A percentile compares a stretch with the other conserved stretches of the same genome.
Evolutionary conservation across 169 alveolate species (phyloP).

Genomic region (Plasmodium inui): DNA sequence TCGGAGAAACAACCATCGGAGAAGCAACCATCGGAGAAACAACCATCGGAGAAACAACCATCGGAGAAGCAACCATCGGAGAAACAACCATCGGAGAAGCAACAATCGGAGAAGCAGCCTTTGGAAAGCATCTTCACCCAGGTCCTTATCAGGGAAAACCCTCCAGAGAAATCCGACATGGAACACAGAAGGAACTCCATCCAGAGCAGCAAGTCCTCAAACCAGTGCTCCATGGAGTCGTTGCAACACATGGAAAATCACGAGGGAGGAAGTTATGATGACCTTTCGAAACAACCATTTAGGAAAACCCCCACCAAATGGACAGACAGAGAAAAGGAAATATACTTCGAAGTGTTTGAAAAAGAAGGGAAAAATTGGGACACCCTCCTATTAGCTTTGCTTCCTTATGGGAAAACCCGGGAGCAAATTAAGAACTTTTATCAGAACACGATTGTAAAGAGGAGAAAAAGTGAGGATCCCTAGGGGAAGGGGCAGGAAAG

Average conservation of each 20-base stretch:
- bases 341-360: conserved; percentile 37
- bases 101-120: background rate
- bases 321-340: conserved; percentile 77
- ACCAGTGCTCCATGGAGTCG: background rate
- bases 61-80: no score
- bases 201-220: conserved; percentile 9
- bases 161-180: background rate
- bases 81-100: no score
- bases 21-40: no score
- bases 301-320: conserved; percentile 76
- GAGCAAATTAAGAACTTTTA: conserved; percentile 79
- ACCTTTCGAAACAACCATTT: conserved; percentile 10
- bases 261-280: conserved; percentile 15
- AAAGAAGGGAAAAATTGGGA: conserved; percentile 78
- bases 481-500: background rate
- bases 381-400: conserved; percentile 46
- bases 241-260: conserved; percentile 24
- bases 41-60: no score
- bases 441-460: conserved; percentile 65
- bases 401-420: conserved; percentile 77
- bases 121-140: background rate
- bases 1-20: no score
- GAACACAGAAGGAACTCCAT: background rate
- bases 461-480: conserved; percentile 10
- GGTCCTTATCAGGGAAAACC: background rate